Base-by-base conservation (phyloP, 805 yeast genomes). In the Starmera caribaea region DNA sequence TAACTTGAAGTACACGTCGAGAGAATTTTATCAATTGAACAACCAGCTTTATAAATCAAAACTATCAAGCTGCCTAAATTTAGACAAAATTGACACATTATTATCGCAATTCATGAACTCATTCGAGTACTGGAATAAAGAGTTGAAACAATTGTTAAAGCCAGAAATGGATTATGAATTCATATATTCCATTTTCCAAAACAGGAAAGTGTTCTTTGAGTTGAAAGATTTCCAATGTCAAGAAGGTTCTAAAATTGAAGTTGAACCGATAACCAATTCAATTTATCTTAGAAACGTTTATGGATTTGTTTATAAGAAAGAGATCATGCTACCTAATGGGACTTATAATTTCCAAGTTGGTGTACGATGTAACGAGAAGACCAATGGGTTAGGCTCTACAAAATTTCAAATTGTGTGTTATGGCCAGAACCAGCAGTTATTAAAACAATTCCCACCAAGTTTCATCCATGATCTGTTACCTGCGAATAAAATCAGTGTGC, bases 391-490 rank as follows among this genome's bases (percentile, higher is more conserved):
- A 24, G 81, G 81, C 2, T 75, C 81, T 13, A 73, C 78, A 14
- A 67, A 68, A 46, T 76, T 77, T 46, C 73, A 67, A 46, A 60
- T 76, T 8, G 49, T 53, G 15, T 62, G 62, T 41, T 43, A 56
- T 28, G 51, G 56, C 21, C 52, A 52, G 2, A 45, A 54, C 3
- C 15, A 14, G 7, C 24, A 21, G 7, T 21, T 21, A 58, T 58
- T 8, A 48, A 58, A 13, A 51, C 50, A 16, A 44, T 75, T 69
- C 47, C 79, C 82, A 1, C 78, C 83, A 0, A 62, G 73, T 0
- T 71, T 73, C 46, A 71, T 79, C 34, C 69, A 68, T 38, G 82
- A 77, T 11, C 61, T 79, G 17, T 57, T 76, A n/a, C 81, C 81
- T 2, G 67, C 65, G 38, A 61, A 67, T 24, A 68, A 67, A 42